These are phyloP conservation scores for Pseudozyma sp. DNA, from an alignment of 1,284 basidiomycete species.

Conservation along the genomic window DNA sequence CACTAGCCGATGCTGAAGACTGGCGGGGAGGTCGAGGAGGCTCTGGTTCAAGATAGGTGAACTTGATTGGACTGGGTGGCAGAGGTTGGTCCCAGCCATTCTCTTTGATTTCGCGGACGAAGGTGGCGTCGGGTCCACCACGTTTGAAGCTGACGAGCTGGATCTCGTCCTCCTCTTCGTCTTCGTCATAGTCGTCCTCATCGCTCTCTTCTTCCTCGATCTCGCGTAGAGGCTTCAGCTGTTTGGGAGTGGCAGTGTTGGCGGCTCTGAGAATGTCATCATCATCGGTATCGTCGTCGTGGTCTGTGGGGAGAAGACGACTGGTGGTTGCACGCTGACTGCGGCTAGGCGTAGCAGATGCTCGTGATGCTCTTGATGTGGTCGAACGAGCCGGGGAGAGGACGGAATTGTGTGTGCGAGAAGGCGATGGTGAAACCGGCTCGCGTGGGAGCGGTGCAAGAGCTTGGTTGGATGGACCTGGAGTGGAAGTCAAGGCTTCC, in stretches of 20 bases:
- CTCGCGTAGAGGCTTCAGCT: conserved; percentile 10
- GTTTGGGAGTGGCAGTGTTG: conserved; percentile 9
- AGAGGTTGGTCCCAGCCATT: conserved; percentile 47
- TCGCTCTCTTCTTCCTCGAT: conserved; percentile 15
- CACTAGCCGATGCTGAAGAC: conserved; percentile 5
- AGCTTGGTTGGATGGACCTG: conserved; percentile 11
- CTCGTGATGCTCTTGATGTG: conserved; percentile 9
- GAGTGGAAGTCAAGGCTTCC: conserved; percentile 34
- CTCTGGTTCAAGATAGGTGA: conserved; percentile 40
- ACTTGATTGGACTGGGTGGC: conserved; percentile 40
- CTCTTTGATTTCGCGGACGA: conserved; percentile 44
- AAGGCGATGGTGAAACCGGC: conserved; percentile 44
- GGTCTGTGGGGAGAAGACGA: conserved; percentile 3
- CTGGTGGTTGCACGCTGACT: conserved; percentile 11
- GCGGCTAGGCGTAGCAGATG: conserved; percentile 14
- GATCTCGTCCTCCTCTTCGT: conserved; percentile 39
- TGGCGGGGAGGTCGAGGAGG: conserved; percentile 16
- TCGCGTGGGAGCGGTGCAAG: conserved; percentile 28
- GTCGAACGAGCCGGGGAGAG: conserved; percentile 23
- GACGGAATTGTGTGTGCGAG: conserved; percentile 22
- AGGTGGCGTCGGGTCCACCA: conserved; percentile 41
- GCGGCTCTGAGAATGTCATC: conserved; percentile 13
- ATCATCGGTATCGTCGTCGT: conserved; percentile 10
- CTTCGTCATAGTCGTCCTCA: conserved; percentile 26
- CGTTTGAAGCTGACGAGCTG: conserved; percentile 39